Evolutionary conservation across 225 moss, liverwort and hornwort genomes (phyloP), one percentile per base, ranked within the genome.

Genomic region (Asterella californica): DNA sequence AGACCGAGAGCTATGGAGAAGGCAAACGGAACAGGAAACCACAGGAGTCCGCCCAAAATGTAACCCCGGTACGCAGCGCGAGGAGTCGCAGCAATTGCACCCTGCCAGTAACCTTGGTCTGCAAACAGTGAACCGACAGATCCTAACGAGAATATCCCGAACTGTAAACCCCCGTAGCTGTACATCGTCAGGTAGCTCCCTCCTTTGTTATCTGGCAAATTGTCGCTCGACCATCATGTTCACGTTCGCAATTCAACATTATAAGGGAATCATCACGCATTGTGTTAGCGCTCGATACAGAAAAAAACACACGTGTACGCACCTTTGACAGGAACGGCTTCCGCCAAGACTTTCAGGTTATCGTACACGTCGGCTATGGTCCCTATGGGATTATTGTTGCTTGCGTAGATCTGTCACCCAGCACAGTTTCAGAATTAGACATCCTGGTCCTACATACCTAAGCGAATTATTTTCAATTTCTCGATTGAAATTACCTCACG

Each of bases 51-150:
- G 19, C 85, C 85, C 34, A 85, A 54, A 52, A 85, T 76, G 65
- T 85, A 85, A 19, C 85, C 85, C 21, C 65, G 30, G 74, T 63
- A 81, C 15, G 85, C 77, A 60, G 85, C 52, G 5, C 77, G 72
- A 3, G 81, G 81, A 60, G 67, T 59, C 4, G 82, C 82, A 67
- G 85, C 85, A 36, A 85, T 82, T 4, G 85, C 85, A 36, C 82
- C 85, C 67, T 85, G 82, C 82, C 85, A 82, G 78, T 82, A 85
- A 9, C 78, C 82, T 70, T 85, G 82, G 79, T 85, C 85, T 65
- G 79, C 82, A 64, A 78, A 79, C 0, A 85, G 52, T 2, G 54
- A 47, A 9, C 82, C 85, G 50, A 85, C 76, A 57, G 73, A n/a
- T 48, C 46, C 47, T 74, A 42, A 79, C 25, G 2, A 85, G 12